Evolutionary conservation across 1,284 basidiomycete genomes (phyloP).

Genomic region (Ganoderma lingzhi): DNA sequence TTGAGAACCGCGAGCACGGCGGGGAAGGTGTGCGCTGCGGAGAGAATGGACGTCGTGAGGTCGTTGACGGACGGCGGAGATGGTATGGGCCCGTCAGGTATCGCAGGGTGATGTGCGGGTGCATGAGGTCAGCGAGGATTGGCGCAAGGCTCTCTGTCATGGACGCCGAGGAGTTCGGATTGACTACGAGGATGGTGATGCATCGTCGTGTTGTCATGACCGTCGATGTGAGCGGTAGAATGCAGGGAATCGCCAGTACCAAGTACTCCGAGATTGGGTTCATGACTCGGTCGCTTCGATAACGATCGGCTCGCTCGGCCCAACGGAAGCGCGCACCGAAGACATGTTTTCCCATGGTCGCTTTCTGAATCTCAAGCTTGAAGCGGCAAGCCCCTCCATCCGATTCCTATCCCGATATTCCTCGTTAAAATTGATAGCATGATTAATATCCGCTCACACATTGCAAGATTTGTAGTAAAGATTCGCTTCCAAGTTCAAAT

Average conservation of each 20-base stretch:
- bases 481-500: not conserved
- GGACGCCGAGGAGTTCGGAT: conserved; percentile 56
- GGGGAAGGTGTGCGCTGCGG: conserved; percentile 47
- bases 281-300: not conserved
- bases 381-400: no score
- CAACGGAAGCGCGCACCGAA: no score
- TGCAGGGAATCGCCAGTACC: no score
- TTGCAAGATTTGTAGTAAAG: no score
- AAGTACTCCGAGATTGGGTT: not conserved
- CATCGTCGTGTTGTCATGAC: not conserved
- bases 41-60: conserved; percentile 46
- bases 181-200: conserved; percentile 52
- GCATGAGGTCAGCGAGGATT: conserved; percentile 41
- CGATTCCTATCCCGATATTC: no score
- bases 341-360: no score
- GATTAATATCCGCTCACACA: no score
- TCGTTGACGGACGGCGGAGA: conserved; percentile 53
- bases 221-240: no score
- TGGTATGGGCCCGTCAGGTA: conserved; percentile 48
- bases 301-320: not conserved
- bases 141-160: conserved; percentile 51
- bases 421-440: no score
- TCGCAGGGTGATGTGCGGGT: conserved; percentile 29
- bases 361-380: no score
- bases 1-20: conserved; percentile 29